phyloP scores from a whole-genome alignment of 345 rosid genomes.

The Citrus medica region DNA sequence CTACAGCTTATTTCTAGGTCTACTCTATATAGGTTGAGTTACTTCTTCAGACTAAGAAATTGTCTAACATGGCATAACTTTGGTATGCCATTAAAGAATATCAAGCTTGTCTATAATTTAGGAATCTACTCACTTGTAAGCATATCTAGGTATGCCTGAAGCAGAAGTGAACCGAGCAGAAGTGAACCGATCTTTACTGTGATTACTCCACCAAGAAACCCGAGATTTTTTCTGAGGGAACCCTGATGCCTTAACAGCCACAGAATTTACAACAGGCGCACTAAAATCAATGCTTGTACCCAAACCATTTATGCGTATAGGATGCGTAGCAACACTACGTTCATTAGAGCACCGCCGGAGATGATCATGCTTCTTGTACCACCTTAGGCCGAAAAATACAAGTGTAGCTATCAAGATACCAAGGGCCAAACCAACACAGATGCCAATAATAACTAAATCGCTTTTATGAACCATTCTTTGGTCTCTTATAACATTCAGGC shows the following conservation, averaged over 20 bases:
- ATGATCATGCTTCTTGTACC: conserved; percentile 59
- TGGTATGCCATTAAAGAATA: not conserved
- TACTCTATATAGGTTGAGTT: not conserved
- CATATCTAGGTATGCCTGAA: conserved; percentile 74
- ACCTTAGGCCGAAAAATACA: conserved; percentile 49
- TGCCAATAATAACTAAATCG: conserved; percentile 59
- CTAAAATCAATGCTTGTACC: conserved; percentile 71
- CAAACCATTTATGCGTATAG: conserved; percentile 67
- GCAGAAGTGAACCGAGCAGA: conserved; percentile 71
- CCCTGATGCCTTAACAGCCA: conserved; percentile 26
- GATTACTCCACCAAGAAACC: conserved; percentile 57
- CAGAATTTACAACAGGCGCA: conserved; percentile 44
- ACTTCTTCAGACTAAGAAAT: not conserved
- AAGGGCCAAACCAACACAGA: conserved; percentile 72
- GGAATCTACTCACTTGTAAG: conserved; percentile 67
- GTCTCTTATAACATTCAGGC: conserved; percentile 31
- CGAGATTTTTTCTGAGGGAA: conserved; percentile 39
- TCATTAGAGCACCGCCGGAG: conserved; percentile 49
- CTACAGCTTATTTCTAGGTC: not conserved
- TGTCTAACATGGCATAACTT: not conserved
- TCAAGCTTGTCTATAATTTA: not conserved
- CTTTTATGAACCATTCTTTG: conserved; percentile 46
- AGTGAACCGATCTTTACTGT: conserved; percentile 56
- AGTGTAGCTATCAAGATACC: conserved; percentile 76
- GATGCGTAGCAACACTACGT: conserved; percentile 53